Percentiles rank a stretch among this genome's conserved stretches.
Evolutionary conservation across 2,329 filamentous ascomycete species (phyloP).

Genomic region (Penicillium sp.): DNA sequence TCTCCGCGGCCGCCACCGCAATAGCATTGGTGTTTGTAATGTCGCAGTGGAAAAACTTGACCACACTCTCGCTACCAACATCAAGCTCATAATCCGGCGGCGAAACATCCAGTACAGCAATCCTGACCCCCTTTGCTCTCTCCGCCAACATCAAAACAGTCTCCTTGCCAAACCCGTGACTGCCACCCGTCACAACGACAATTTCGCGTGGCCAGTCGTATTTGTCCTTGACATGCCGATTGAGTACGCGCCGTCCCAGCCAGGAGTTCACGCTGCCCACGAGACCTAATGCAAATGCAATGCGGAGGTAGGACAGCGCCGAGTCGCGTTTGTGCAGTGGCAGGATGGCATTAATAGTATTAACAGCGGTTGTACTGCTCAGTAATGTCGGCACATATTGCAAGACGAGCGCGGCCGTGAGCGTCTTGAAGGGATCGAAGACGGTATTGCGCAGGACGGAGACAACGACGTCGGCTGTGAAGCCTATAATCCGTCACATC

Average conservation of each 20-base stretch:
- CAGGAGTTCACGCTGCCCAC: slow-evolving; percentile 47
- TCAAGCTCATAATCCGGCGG: slow-evolving; percentile 42
- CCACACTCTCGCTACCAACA: slow-evolving; percentile 18
- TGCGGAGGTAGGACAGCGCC: slow-evolving; percentile 51
- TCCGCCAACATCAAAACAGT: slow-evolving; percentile 64
- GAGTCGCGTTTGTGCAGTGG: slow-evolving; percentile 17
- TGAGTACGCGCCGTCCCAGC: slow-evolving; percentile 49
- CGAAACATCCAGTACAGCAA: slow-evolving; percentile 69
- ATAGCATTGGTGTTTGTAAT: slow-evolving; percentile 21
- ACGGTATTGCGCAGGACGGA: slow-evolving; percentile 57
- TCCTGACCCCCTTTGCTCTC: slow-evolving; percentile 52
- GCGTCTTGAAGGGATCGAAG: slow-evolving; percentile 61
- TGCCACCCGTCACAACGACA: slow-evolving; percentile 70
- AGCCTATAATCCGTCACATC: too few species aligned
- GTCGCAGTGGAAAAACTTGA: slow-evolving; percentile 25
- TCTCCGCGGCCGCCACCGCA: slow-evolving; percentile 23
- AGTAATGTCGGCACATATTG: slow-evolving; percentile 60
- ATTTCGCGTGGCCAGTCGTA: slow-evolving; percentile 62
- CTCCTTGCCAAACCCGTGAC: slow-evolving; percentile 66
- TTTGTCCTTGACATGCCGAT: slow-evolving; percentile 38
- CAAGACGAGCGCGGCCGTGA: slow-evolving; percentile 61
- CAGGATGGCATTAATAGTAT: slow-evolving; percentile 23
- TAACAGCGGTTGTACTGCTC: slow-evolving; percentile 52
- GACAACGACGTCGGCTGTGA: slow-evolving; percentile 59
- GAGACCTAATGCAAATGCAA: slow-evolving; percentile 52